Percentiles rank a stretch among this genome's conserved stretches.
These are phyloP conservation scores for Chrysanthemum lavandulifolium DNA, from an alignment of 129 eudicot species.

Conservation along the genomic window DNA sequence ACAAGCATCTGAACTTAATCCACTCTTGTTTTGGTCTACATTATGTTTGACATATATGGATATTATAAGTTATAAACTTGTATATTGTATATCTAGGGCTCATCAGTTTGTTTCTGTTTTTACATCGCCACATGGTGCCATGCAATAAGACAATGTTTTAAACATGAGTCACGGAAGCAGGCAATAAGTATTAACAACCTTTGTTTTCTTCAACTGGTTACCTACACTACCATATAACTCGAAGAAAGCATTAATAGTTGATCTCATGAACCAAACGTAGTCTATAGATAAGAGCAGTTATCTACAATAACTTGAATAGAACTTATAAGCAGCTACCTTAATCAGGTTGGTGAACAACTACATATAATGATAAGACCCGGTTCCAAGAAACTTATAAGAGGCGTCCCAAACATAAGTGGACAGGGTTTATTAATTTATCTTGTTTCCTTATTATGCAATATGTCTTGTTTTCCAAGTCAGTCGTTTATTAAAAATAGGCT, in stretches of 20 bases:
- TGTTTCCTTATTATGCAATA: too few relatives aligned
- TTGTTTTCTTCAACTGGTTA: not conserved
- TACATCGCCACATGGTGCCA: too few relatives aligned
- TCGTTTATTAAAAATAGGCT: too few relatives aligned
- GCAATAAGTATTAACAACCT: not conserved
- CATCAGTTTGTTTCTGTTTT: too few relatives aligned
- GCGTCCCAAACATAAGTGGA: too few relatives aligned
- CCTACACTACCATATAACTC: constrained; percentile 9
- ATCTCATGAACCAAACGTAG: not conserved
- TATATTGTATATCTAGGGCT: too few relatives aligned
- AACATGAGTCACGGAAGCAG: not conserved
- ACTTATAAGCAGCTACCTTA: not conserved
- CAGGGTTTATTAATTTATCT: too few relatives aligned
- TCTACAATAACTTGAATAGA: not conserved
- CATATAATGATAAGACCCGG: too few relatives aligned
- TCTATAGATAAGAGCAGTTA: not conserved
- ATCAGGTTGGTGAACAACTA: not conserved
- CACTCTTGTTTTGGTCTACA: not conserved
- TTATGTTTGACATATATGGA: not conserved
- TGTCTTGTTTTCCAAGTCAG: too few relatives aligned
- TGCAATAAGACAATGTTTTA: too few relatives aligned
- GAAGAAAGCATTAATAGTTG: constrained; percentile 2
- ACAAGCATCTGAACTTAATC: not conserved
- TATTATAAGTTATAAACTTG: too few relatives aligned
- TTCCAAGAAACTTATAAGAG: too few relatives aligned